These are phyloP conservation scores for Aegilops bicornis DNA, from an alignment of 176 grass and related monocot genomes.

Conservation along the genomic window DNA sequence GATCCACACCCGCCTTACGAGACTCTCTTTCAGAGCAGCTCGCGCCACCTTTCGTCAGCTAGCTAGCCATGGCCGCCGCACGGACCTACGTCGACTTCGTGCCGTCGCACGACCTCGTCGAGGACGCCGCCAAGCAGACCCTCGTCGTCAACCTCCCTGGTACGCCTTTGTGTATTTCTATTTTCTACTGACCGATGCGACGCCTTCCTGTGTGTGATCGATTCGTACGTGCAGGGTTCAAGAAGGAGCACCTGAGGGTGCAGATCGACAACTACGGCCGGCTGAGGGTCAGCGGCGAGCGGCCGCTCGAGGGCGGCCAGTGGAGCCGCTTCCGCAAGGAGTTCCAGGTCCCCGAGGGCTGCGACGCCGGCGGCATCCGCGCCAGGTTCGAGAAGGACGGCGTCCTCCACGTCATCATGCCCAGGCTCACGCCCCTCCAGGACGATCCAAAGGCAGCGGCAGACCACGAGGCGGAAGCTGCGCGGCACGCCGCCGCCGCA, in stretches of 20 bases:
- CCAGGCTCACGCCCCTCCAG: neutral
- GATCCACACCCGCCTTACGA: neutral
- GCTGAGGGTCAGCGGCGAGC: constrained; percentile 34
- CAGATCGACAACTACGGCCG: constrained; percentile 21
- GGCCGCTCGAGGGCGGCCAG: neutral
- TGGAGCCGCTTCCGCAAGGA: constrained; percentile 46
- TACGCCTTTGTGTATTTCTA: neutral
- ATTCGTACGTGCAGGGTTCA: constrained; percentile 21
- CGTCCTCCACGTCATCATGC: constrained; percentile 38
- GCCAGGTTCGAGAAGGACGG: constrained; percentile 28
- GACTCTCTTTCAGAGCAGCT: neutral
- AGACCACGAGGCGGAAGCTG: neutral
- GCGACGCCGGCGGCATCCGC: constrained; percentile 13
- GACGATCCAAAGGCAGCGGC: neutral
- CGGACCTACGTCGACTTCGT: constrained; percentile 23
- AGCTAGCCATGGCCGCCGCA: constrained; percentile 18
- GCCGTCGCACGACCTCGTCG: neutral
- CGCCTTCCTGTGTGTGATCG: too few species aligned
- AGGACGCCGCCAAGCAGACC: neutral
- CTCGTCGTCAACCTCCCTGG: constrained; percentile 42
- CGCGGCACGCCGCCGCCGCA: neutral
- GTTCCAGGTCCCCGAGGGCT: constrained; percentile 31
- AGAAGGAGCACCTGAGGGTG: constrained; percentile 48
- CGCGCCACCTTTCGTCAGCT: neutral
- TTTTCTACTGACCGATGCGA: neutral